A percentile compares a stretch with the other conserved stretches of the same genome.
Conservation (phyloP, 352 stramenopile species). For the Globisporangium nodosum region DNA sequence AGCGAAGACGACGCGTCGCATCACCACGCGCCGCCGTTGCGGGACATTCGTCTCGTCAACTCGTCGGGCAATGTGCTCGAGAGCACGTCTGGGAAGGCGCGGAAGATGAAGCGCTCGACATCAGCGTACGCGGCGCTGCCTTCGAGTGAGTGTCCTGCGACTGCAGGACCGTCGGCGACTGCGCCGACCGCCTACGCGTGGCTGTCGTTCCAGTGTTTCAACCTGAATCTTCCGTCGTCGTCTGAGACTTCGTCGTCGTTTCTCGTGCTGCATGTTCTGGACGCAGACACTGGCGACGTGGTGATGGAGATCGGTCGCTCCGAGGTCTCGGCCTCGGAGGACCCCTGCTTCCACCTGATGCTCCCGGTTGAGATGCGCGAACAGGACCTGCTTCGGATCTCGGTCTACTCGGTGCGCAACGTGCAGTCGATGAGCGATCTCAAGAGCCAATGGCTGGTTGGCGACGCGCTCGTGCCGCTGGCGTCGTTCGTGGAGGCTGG, state of each 20-base stretch:
- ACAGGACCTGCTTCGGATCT: slow-evolving; percentile 46
- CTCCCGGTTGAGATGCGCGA: slow-evolving; percentile 54
- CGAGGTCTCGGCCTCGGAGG: slow-evolving; percentile 60
- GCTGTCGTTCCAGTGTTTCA: slow-evolving; percentile 84
- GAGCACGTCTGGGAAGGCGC: not conserved
- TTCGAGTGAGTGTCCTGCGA: not conserved
- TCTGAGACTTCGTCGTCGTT: slow-evolving; percentile 39
- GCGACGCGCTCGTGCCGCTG: slow-evolving; percentile 46
- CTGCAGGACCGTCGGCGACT: not conserved
- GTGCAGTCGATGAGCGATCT: slow-evolving; percentile 50
- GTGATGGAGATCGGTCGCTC: slow-evolving; percentile 65
- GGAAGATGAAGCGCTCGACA: slow-evolving; percentile 11
- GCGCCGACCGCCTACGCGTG: slow-evolving; percentile 31
- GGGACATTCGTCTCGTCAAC: slow-evolving; percentile 7
- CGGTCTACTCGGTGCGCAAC: slow-evolving; percentile 66
- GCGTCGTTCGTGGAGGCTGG: slow-evolving; percentile 37
- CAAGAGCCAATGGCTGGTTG: slow-evolving; percentile 70
- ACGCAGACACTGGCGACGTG: slow-evolving; percentile 30
- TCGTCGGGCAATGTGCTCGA: slow-evolving; percentile 9
- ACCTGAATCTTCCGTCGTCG: slow-evolving; percentile 62
- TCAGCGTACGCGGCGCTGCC: slow-evolving; percentile 7
- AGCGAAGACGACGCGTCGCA: not conserved
- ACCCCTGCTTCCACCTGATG: slow-evolving; percentile 80
- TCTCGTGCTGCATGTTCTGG: slow-evolving; percentile 59
- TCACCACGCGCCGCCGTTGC: slow-evolving; percentile 1